Conservation (phyloP, 2,329 filamentous ascomycete species). For the Penicillium occitanis region DNA sequence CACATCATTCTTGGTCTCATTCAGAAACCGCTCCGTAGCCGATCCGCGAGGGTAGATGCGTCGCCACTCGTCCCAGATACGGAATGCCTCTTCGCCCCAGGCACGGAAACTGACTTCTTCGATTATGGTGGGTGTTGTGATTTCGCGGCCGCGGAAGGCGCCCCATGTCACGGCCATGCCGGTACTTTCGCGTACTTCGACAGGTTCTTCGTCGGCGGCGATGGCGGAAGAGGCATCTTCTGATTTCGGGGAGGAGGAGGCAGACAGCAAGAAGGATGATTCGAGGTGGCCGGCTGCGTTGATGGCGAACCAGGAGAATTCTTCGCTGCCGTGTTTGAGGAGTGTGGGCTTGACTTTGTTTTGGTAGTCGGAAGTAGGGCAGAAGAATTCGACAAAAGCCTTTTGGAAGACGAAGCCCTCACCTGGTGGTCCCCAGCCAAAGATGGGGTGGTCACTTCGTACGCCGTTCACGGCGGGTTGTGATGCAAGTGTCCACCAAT, state of each 20-base stretch:
- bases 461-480: conserved; percentile 91
- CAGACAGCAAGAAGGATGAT: conserved; percentile 51
- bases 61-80: conserved; percentile 93
- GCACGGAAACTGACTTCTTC: conserved; percentile 91
- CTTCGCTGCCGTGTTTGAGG: conserved; percentile 62
- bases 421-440: conserved; percentile 89
- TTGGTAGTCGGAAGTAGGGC: conserved; percentile 71
- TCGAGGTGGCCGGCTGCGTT: conserved; percentile 77
- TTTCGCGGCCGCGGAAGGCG: conserved; percentile 92
- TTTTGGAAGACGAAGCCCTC: conserved; percentile 95
- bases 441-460: conserved; percentile 71
- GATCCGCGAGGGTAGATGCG: conserved; percentile 77
- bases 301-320: conserved; percentile 83
- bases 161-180: conserved; percentile 98
- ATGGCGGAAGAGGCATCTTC: conserved; percentile 16
- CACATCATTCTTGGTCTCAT: conserved; percentile 64
- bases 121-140: conserved; percentile 93
- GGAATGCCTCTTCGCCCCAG: conserved; percentile 94
- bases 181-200: conserved; percentile 42
- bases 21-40: conserved; percentile 69
- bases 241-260: conserved; percentile 29
- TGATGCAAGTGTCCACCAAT: conserved; percentile 96
- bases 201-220: conserved; percentile 49
- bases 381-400: conserved; percentile 95
- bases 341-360: conserved; percentile 58